Base-by-base conservation (phyloP, 495 filamentous ascomycete genomes). In the Friedmanniomyces endolithicus region DNA sequence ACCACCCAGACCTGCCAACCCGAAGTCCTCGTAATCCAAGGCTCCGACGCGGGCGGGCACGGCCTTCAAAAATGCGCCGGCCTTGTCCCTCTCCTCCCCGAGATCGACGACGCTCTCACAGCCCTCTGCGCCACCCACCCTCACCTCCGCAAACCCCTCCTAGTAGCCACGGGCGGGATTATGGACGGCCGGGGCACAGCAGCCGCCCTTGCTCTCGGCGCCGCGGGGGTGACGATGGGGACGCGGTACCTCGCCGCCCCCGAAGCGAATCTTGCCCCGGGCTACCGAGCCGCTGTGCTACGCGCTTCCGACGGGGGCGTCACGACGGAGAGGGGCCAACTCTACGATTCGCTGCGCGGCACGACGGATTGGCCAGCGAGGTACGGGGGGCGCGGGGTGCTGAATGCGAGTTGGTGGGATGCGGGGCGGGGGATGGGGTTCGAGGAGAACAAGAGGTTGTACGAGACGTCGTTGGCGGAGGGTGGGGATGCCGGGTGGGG, bases 161-260 rank as follows among this genome's bases (percentile, higher is more conserved):
- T 90, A 2, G 64, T 88, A 34, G 87, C 84, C 0, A 83, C 87
- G 0, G 87, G 87, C 1, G 87, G 86, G 0, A 82, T 92, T 55
- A 73, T 74, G 1, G 85, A 90, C 64, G 81, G 80, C 4, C 69
- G 85, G 17, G 81, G 82, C 0, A 77, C 76, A 2, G 78, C 81
- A 11, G 85, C 84, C 0, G 79, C 76, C 2, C 54, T 89, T 44
- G 75, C 74, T 20, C 68, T 90, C 1, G 87, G 84, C 19, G 87
- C 86, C 0, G 73, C 74, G 3, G 87, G 75, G 1, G 77, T 74
- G 2, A 84, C 77, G 0, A 71, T 92, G 69, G 87, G 87, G 2
- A 90, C 86, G 25, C 72, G 83, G 50, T 83, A 87, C 61, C 72
- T 87, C 20, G 79, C 83, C n/a, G 64, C 83, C 0, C 61, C 53